phyloP scores from a whole-genome alignment of 371 early-diverging fungal species.

The Mucor circinelloides region DNA sequence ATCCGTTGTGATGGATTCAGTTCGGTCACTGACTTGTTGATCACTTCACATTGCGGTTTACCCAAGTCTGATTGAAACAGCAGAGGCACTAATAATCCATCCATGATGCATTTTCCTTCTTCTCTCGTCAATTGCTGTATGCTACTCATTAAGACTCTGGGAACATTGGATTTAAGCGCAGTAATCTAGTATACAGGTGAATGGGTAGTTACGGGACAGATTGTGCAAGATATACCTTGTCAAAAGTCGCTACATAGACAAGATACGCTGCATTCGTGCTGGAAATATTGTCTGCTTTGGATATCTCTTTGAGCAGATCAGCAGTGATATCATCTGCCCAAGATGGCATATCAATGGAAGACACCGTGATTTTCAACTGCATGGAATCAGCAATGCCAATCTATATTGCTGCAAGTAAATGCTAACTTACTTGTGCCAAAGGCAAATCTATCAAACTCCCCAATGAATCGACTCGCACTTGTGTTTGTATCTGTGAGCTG shows the following conservation, averaged over 20 bases:
- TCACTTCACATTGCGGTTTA: slow-evolving; percentile 18
- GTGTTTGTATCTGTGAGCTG: slow-evolving; percentile 4
- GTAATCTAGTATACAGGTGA: not conserved
- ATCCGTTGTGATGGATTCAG: slow-evolving; percentile 6
- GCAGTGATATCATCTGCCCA: slow-evolving; percentile 21
- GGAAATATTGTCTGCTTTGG: not conserved
- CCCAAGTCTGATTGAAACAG: slow-evolving; percentile 6
- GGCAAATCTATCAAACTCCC: not conserved
- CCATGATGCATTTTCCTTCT: slow-evolving; percentile 10
- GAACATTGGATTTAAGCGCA: slow-evolving; percentile 5
- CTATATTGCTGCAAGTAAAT: not conserved
- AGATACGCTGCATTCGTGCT: slow-evolving; percentile 4
- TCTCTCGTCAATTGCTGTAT: not conserved
- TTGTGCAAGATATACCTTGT: slow-evolving; percentile 9
- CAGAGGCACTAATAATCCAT: slow-evolving; percentile 23
- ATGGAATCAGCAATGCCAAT: not conserved
- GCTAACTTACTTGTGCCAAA: not conserved
- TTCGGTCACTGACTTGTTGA: slow-evolving; percentile 10
- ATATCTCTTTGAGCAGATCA: slow-evolving; percentile 14
- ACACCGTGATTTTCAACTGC: not conserved
- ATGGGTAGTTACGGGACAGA: not conserved
- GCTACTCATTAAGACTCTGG: slow-evolving; percentile 16
- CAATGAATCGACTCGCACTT: not conserved
- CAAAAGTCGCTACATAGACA: not conserved
- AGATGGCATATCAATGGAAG: slow-evolving; percentile 5